Base-by-base conservation (phyloP, 1,284 basidiomycete species). In the Rhodotorula mucilaginosa region DNA sequence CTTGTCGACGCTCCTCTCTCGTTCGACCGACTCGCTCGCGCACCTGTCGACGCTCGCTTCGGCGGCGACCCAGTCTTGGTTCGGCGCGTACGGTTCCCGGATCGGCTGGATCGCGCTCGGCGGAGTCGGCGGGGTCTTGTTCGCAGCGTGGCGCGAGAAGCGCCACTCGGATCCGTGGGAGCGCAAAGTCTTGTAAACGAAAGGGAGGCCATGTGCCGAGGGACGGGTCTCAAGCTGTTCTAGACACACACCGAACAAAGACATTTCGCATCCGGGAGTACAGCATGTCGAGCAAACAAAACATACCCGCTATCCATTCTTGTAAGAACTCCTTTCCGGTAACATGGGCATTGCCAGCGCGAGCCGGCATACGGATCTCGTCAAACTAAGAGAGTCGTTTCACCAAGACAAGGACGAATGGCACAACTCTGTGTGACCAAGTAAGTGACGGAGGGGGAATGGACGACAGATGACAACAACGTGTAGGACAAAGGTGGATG, bases 1-100 rank as follows among this genome's bases (percentile, higher is more conserved):
- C 54, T 56, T 56, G 26, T 56, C 54, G 54, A 56, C 54, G 26
- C 54, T 56, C 54, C 54, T 56, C 54, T 56, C 54, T 16, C 54
- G 54, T 29, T 56, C 54, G 13, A 29, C 26, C 54, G 54, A 56
- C 26, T 56, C 54, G 54, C 54, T 56, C 26, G 29, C 26, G 26
- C 29, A 56, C 54, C 54, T 56, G 26, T 29, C 54, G 54, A 56
- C 54, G 26, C 54, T 56, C 54, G 26, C 29, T 2, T 18, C 26
- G 26, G 26, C 54, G 18, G 16, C 54, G 26, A 29, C 13, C 29
- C 13, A 12, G 13, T 56, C 54, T 10, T 26, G 26, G 26, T 21
- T 31, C 54, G 26, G 54, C 10, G 16, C 26, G 26, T 12, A 15
- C 26, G 54, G 23, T 16, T 56, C 54, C 54, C 54, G n/a, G 54